Percentiles rank a stretch among this genome's conserved stretches.
Evolutionary conservation across 2,329 filamentous ascomycete genomes (phyloP).

Genomic region (Fusarium anguioides): DNA sequence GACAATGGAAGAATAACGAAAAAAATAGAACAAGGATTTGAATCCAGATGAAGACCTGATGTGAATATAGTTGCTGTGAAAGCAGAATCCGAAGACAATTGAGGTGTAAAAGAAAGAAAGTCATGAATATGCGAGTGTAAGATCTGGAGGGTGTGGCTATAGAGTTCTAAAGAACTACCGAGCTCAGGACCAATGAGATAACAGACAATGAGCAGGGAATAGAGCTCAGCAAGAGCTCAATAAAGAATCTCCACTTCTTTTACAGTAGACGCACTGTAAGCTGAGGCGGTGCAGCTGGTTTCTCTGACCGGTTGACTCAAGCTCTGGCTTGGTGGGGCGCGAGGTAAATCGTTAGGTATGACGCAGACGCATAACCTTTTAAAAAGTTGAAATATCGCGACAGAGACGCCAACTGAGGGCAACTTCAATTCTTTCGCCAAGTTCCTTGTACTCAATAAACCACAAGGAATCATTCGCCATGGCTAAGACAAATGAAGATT

Average conservation of each 20-base stretch:
- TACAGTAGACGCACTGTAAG: neutral
- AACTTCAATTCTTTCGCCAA: neutral
- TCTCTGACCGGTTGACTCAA: constrained; percentile 40
- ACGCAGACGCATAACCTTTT: constrained; percentile 26
- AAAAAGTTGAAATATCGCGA: constrained; percentile 33
- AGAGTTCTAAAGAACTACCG: neutral
- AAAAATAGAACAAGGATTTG: neutral
- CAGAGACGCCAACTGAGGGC: neutral
- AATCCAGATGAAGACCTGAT: neutral
- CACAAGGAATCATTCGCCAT: constrained; percentile 35
- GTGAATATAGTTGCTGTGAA: neutral
- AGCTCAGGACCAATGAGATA: neutral
- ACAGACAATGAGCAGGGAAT: neutral
- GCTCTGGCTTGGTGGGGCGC: constrained; percentile 26
- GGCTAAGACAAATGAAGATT: constrained; percentile 58
- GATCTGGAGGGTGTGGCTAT: constrained; percentile 1
- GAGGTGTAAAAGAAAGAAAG: neutral
- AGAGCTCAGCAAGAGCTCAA: neutral
- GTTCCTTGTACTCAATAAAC: neutral
- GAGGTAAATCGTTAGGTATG: constrained; percentile 15
- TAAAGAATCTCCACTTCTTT: neutral
- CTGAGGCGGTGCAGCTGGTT: neutral
- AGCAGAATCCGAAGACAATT: neutral
- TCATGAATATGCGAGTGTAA: neutral
- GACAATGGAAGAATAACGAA: neutral